Conservation (phyloP, 192 early-diverging fungal species). For the Allomyces macrogynus region DNA sequence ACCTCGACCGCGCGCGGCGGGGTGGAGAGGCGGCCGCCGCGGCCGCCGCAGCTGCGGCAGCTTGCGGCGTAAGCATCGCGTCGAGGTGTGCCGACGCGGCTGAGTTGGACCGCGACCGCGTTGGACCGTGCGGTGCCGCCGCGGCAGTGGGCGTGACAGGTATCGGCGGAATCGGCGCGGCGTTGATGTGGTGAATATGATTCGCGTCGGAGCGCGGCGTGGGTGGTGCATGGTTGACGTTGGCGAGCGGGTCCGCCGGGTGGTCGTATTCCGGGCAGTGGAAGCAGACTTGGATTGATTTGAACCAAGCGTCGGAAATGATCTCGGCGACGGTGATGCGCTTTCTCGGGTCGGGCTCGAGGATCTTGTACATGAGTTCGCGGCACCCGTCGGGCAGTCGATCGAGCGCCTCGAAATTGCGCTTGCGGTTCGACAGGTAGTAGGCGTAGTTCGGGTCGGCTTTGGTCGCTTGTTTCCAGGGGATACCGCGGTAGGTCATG, state of each 20-base stretch:
- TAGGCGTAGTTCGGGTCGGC: conserved; percentile 35
- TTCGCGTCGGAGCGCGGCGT: neutral
- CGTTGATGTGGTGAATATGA: neutral
- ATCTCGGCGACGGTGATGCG: conserved; percentile 50
- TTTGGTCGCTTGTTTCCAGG: conserved; percentile 34
- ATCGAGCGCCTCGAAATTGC: conserved; percentile 37
- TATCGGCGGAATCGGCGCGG: no score
- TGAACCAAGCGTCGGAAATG: conserved; percentile 51
- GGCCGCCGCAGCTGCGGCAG: conserved; percentile 9
- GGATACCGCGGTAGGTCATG: conserved; percentile 45
- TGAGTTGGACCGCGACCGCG: neutral
- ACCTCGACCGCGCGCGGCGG: no score
- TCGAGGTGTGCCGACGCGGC: neutral
- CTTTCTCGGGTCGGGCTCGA: conserved; percentile 55
- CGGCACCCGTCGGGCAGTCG: conserved; percentile 39
- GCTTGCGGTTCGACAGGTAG: conserved; percentile 7
- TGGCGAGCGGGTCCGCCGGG: neutral
- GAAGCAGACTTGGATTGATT: conserved; percentile 39
- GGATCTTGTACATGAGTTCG: conserved; percentile 55
- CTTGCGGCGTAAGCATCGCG: conserved; percentile 5
- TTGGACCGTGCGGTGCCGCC: neutral
- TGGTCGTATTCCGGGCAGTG: conserved; percentile 2
- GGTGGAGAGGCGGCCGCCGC: conserved; percentile 4
- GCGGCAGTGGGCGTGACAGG: neutral
- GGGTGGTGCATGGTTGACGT: neutral